phyloP scores from a whole-genome alignment of 1,284 basidiomycete species.

The Ustilago sp. region DNA sequence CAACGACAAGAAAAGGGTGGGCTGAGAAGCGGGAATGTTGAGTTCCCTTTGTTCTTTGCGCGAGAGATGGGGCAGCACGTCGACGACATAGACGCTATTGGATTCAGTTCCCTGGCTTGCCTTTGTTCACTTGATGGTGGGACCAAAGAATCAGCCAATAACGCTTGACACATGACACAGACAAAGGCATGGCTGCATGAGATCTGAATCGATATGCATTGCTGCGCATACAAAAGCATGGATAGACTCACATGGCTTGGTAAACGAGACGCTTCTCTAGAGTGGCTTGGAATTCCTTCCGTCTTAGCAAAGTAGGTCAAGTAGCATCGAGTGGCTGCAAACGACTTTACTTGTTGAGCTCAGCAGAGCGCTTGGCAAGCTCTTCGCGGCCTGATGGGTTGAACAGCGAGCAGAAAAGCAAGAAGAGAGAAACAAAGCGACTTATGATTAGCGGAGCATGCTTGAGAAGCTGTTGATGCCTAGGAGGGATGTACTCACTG shows the following conservation, averaged over 20 bases:
- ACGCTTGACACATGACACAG: not conserved
- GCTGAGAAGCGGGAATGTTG: not conserved
- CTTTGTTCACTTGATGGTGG: conserved; percentile 5
- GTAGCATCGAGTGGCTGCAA: not conserved
- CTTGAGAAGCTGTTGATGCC: not conserved
- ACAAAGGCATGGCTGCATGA: not conserved
- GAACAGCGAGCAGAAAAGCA: not conserved
- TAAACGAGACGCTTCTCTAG: not conserved
- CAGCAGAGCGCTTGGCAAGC: conserved; percentile 56
- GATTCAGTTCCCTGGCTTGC: not conserved
- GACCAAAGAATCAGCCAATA: not conserved
- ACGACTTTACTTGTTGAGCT: conserved; percentile 53
- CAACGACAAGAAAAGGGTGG: not conserved
- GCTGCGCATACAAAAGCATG: conserved; percentile 11
- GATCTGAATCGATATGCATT: conserved; percentile 3
- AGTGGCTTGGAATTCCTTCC: not conserved
- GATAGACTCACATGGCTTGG: conserved; percentile 21
- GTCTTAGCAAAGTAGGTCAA: too few relatives aligned
- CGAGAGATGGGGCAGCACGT: not conserved
- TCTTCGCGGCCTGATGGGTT: conserved; percentile 41
- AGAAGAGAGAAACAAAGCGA: not conserved
- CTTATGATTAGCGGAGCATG: not conserved
- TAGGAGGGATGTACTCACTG: conserved; percentile 26
- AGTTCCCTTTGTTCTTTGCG: conserved; percentile 12
- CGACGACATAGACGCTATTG: not conserved